Percentiles rank a stretch among this genome's conserved stretches.
Evolutionary conservation across 2,329 filamentous ascomycete genomes (phyloP).

Genomic region (Colletotrichum kahawae): DNA sequence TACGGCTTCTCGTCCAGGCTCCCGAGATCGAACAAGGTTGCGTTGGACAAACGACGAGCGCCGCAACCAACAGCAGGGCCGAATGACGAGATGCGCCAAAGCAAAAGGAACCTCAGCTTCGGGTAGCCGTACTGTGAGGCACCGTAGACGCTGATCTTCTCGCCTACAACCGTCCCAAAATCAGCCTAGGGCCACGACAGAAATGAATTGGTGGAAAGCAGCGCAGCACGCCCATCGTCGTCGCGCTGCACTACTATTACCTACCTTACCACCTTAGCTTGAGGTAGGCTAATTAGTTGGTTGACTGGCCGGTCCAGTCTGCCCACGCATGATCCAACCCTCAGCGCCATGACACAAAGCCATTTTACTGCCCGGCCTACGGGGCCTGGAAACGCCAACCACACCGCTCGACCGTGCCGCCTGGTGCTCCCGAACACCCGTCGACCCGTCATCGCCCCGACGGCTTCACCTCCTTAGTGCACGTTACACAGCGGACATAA

Average conservation of each 20-base stretch:
- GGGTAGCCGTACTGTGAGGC: background rate
- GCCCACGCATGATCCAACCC: background rate
- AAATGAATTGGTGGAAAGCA: background rate
- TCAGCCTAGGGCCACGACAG: background rate
- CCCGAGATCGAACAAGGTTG: background rate
- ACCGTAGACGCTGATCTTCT: background rate
- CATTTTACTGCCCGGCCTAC: background rate
- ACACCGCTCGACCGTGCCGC: background rate
- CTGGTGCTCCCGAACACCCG: conserved; percentile 8
- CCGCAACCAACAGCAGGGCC: background rate
- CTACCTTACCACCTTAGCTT: background rate
- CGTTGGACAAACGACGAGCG: background rate
- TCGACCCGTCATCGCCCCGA: background rate
- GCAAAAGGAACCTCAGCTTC: background rate
- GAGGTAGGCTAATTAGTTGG: background rate
- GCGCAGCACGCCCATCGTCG: background rate
- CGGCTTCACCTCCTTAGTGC: background rate
- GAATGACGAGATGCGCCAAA: background rate
- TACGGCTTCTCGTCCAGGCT: background rate
- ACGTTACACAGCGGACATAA: background rate
- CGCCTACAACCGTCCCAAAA: background rate
- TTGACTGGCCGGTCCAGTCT: background rate
- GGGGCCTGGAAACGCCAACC: background rate
- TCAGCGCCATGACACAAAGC: background rate
- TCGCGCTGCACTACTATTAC: background rate